Conservation (phyloP, 75 land plant species). For the Sequoia sempervirens region DNA sequence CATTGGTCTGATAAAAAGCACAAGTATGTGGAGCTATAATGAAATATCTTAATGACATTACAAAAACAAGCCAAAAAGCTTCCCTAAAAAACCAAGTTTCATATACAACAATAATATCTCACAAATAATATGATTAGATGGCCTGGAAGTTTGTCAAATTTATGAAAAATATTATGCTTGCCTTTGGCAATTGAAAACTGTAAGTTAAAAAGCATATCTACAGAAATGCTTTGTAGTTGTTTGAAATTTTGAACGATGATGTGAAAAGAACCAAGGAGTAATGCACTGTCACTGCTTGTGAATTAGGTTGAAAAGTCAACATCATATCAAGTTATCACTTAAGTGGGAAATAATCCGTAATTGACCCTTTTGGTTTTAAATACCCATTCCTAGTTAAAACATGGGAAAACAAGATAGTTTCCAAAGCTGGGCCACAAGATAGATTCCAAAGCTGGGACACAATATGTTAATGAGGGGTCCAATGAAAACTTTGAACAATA, state of each 20-base stretch:
- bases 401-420: neutral
- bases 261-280: too few relatives aligned
- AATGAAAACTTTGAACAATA: slow-evolving; percentile 1
- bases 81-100: neutral
- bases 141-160: neutral
- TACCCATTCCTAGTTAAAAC: neutral
- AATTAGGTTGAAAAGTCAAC: neutral
- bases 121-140: neutral
- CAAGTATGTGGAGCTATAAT: too few relatives aligned
- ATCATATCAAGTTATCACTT: neutral
- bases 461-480: neutral
- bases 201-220: neutral
- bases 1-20: too few relatives aligned
- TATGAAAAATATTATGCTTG: neutral
- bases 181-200: neutral
- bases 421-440: neutral
- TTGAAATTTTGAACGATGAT: too few relatives aligned
- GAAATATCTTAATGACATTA: too few relatives aligned
- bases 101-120: neutral
- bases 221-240: too few relatives aligned
- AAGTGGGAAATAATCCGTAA: neutral
- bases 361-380: neutral
- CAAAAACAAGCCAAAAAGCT: too few relatives aligned
- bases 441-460: neutral
- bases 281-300: neutral